phyloP scores from a whole-genome alignment of 192 early-diverging fungal genomes.

The Podila verticillata region DNA sequence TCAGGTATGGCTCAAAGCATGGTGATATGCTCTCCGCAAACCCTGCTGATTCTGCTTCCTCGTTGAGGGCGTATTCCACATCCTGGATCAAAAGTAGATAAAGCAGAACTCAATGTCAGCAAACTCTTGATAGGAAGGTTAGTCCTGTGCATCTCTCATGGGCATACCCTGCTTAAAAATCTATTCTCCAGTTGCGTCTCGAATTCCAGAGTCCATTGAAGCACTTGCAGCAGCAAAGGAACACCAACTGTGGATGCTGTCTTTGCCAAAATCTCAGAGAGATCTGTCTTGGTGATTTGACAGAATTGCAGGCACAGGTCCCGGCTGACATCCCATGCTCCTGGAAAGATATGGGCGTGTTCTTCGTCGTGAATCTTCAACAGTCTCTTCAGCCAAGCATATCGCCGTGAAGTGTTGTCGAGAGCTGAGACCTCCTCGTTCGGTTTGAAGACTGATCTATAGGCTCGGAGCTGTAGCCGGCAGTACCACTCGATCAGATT shows the following conservation, averaged over 20 bases:
- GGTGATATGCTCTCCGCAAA: slow-evolving; percentile 85
- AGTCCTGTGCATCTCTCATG: neutral
- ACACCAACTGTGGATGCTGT: slow-evolving; percentile 67
- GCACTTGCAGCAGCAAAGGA: slow-evolving; percentile 73
- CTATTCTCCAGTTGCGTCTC: slow-evolving; percentile 84
- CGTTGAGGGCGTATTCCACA: slow-evolving; percentile 28
- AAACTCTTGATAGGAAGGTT: neutral
- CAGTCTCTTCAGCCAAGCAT: slow-evolving; percentile 93
- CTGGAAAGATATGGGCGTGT: slow-evolving; percentile 84
- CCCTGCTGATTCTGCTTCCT: slow-evolving; percentile 34
- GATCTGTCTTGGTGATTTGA: slow-evolving; percentile 79
- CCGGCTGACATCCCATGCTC: slow-evolving; percentile 79
- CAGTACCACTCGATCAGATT: slow-evolving; percentile 84
- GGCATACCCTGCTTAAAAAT: slow-evolving; percentile 64
- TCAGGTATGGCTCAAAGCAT: slow-evolving; percentile 89
- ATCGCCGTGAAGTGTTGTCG: slow-evolving; percentile 86
- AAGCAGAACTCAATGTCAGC: no score
- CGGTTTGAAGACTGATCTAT: slow-evolving; percentile 81
- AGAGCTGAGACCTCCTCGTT: slow-evolving; percentile 82
- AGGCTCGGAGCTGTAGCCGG: slow-evolving; percentile 83
- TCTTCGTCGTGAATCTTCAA: slow-evolving; percentile 92
- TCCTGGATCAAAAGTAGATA: slow-evolving; percentile 10
- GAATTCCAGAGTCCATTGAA: slow-evolving; percentile 91
- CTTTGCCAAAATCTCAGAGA: slow-evolving; percentile 72
- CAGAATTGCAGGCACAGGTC: slow-evolving; percentile 81